These are phyloP conservation scores for Thalassiosira livingstoniorum DNA, from an alignment of 352 stramenopile species.

Conservation along the genomic window DNA sequence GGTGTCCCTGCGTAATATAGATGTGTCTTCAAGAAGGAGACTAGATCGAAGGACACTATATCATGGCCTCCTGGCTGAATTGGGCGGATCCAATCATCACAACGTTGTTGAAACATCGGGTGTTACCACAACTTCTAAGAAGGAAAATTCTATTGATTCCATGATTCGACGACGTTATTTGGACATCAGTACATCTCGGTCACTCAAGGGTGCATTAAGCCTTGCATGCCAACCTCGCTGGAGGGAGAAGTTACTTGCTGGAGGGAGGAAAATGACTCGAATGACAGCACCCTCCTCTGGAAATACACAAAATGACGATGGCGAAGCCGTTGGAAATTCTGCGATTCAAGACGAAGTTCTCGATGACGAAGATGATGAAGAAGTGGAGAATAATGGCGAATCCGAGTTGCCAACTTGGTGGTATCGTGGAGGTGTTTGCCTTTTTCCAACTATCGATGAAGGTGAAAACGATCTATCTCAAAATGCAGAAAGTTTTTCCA, in stretches of 20 bases:
- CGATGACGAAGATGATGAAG: constrained; percentile 51
- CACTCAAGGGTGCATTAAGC: constrained; percentile 74
- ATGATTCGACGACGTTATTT: constrained; percentile 70
- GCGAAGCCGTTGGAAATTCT: not conserved
- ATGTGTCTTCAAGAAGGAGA: constrained; percentile 58
- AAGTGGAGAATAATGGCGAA: constrained; percentile 24
- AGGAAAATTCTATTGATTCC: constrained; percentile 36
- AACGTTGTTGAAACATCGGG: not conserved
- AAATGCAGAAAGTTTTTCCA: not conserved
- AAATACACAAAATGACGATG: not conserved
- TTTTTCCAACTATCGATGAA: constrained; percentile 47
- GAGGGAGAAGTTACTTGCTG: constrained; percentile 58
- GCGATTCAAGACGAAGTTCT: constrained; percentile 27
- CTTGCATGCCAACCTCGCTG: constrained; percentile 80
- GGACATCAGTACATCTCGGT: constrained; percentile 45
- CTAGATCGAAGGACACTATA: constrained; percentile 83
- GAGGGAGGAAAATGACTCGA: constrained; percentile 1
- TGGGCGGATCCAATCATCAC: constrained; percentile 54
- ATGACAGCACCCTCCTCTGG: not conserved
- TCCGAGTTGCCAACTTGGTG: constrained; percentile 21
- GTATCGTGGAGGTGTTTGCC: constrained; percentile 56
- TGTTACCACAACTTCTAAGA: constrained; percentile 19
- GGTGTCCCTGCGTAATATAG: constrained; percentile 59
- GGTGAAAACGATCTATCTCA: not conserved
- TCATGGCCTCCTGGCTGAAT: constrained; percentile 74